Percentiles rank a stretch among this genome's conserved stretches.
These are phyloP conservation scores for Ulota crispa DNA, from an alignment of 225 moss, liverwort and hornwort species.

Conservation along the genomic window DNA sequence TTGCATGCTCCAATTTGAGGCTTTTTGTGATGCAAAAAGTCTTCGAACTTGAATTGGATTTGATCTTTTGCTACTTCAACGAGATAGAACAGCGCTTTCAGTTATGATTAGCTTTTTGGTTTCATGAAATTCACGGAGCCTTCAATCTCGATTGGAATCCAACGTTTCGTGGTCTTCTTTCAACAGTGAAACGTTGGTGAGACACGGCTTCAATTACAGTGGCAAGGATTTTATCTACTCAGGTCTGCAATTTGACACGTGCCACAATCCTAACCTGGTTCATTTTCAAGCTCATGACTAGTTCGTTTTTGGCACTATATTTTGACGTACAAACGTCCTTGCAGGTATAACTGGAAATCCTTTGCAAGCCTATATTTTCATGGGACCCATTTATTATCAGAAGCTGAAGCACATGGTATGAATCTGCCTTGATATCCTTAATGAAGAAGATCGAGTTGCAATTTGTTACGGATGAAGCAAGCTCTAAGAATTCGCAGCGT, in stretches of 20 bases:
- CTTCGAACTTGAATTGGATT: background rate
- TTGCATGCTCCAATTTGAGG: background rate
- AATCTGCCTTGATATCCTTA: background rate
- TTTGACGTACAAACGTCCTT: constrained; percentile 4
- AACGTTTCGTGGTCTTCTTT: constrained; percentile 12
- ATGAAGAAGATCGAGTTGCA: background rate
- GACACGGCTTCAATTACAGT: constrained; percentile 91
- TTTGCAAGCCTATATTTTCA: constrained; percentile 94
- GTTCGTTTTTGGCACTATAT: background rate
- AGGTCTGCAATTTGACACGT: constrained; percentile 45
- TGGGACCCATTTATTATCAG: constrained; percentile 99
- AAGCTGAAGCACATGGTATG: constrained; percentile 97
- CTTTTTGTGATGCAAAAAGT: constrained; percentile 2
- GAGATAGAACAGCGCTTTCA: background rate
- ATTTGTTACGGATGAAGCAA: background rate
- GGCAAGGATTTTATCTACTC: constrained; percentile 98
- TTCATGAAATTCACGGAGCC: background rate
- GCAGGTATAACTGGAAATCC: constrained; percentile 91
- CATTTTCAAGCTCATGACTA: background rate
- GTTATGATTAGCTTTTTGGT: background rate
- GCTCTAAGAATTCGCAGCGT: background rate
- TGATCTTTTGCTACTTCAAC: background rate
- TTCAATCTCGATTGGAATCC: background rate
- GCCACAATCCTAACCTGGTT: constrained; percentile 1
- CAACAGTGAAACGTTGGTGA: constrained; percentile 79